A percentile compares a stretch with the other conserved stretches of the same genome.
These are phyloP conservation scores for Alternaria sp. DNA, from an alignment of 2,329 filamentous ascomycete species.

Conservation along the genomic window DNA sequence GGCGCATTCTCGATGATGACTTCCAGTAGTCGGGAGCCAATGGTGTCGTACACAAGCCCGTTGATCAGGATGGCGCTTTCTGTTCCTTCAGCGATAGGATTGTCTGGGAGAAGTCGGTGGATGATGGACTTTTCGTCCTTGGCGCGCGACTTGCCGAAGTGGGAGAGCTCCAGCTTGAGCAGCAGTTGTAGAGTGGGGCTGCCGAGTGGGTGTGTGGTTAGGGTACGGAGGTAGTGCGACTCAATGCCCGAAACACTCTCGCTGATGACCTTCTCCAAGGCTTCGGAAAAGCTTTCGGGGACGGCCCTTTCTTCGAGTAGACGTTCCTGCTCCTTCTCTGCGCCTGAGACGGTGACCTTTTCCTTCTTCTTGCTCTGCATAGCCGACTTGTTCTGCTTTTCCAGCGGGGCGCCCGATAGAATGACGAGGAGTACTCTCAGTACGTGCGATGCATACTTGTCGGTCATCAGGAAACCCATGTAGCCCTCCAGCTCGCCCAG, in stretches of 20 bases:
- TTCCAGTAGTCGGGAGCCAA: conserved; percentile 90
- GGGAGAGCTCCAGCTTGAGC: conserved; percentile 81
- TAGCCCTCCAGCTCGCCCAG: conserved; percentile 88
- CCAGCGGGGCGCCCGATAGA: conserved; percentile 80
- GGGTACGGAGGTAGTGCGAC: conserved; percentile 77
- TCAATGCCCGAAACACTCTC: conserved; percentile 79
- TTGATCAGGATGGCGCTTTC: conserved; percentile 83
- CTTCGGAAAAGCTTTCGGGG: conserved; percentile 77
- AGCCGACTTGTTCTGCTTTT: conserved; percentile 69
- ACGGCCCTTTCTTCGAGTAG: conserved; percentile 60
- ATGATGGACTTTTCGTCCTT: conserved; percentile 73
- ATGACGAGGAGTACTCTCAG: conserved; percentile 85
- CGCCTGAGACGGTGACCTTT: conserved; percentile 65
- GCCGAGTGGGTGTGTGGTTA: conserved; percentile 87
- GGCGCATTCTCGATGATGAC: conserved; percentile 81
- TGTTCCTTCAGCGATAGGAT: conserved; percentile 73
- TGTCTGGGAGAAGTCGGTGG: conserved; percentile 78
- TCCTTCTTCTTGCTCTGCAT: conserved; percentile 94
- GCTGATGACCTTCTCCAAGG: conserved; percentile 80
- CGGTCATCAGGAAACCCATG: conserved; percentile 82
- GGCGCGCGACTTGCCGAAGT: conserved; percentile 71
- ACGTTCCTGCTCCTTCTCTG: conserved; percentile 55
- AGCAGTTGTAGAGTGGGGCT: conserved; percentile 93
- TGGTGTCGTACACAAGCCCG: conserved; percentile 84
- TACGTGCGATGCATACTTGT: conserved; percentile 88